Evolutionary conservation across 2,329 filamentous ascomycete species (phyloP), one percentile per base, ranked within the genome.

Genomic region (Claviceps spartinae): DNA sequence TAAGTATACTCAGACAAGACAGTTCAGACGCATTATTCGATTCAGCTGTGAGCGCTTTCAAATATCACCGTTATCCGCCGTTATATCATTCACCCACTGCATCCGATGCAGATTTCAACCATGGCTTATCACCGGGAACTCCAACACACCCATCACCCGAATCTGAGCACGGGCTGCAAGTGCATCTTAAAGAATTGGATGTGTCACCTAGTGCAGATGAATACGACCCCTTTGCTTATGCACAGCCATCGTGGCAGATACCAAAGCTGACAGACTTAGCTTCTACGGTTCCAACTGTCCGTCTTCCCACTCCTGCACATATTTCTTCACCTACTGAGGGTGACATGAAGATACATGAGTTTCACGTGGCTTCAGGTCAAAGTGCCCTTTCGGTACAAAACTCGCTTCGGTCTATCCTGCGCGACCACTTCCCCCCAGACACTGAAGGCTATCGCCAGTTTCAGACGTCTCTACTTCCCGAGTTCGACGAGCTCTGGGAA

Each of bases 351-450:
- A 72, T 80, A 45, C 68, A 72, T 54, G 70, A 73, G 6, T 70
- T 81, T 50, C 60, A 63, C 11, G 65, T 69, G 2, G 61, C 61
- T 3, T 59, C 63, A 18, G 66, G 67, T 24, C 69, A 72, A 52
- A 77, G 74, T 3, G 72, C 77, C 1, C 69, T 81, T 3, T 67
- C 69, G 1, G 65, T 79, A 5, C 81, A 84, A 56, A 81, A 83
- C 58, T 72, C 72, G 0, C 63, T 83, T 16, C 72, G 81, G 3
- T 71, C 72, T 16, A 62, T 81, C 3, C 67, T 83, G 0, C 72
- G 69, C 47, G 62, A 65, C 2, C 71, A 76, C 54, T 78, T 81
- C 49, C 72, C 75, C 0, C 66, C 71, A 0, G 69, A 72, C 37
- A 67, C 72, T 2, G 60, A 69, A 5, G 72, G 69, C 2, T 77